phyloP scores from a whole-genome alignment of 306 rosid genomes.

The Hylodesmum podocarpum region DNA sequence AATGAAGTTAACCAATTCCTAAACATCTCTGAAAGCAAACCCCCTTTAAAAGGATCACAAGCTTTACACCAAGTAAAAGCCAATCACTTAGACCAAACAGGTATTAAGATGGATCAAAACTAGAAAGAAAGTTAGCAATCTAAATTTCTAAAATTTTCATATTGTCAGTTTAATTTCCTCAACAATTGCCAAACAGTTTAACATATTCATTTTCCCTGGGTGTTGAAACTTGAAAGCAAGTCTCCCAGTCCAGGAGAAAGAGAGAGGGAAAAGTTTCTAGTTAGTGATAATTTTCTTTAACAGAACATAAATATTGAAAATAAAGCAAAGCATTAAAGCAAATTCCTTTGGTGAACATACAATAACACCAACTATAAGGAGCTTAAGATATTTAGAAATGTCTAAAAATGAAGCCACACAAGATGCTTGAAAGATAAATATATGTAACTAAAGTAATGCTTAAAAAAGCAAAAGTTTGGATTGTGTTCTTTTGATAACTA shows the following conservation, averaged over 20 bases:
- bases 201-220: not conserved
- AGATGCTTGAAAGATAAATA: constrained; percentile 6
- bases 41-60: not conserved
- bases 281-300: not conserved
- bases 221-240: not conserved
- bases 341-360: not conserved
- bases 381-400: constrained; percentile 8
- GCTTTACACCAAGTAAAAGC: not conserved
- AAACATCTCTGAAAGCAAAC: not conserved
- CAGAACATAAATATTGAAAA: not conserved
- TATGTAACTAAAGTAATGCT: not conserved
- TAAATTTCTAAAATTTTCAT: not conserved
- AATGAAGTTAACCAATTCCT: not conserved
- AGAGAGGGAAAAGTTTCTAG: not conserved
- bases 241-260: not conserved
- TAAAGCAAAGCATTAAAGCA: not conserved
- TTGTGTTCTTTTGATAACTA: not conserved
- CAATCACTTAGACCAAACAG: not conserved
- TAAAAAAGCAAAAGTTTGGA: not conserved
- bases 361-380: not conserved
- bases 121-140: not conserved
- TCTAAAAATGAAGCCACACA: not conserved
- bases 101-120: not conserved
- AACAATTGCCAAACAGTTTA: not conserved
- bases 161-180: not conserved